Base-by-base conservation (phyloP, 768 basidiomycete genomes). In the Tulasnella sp. region DNA sequence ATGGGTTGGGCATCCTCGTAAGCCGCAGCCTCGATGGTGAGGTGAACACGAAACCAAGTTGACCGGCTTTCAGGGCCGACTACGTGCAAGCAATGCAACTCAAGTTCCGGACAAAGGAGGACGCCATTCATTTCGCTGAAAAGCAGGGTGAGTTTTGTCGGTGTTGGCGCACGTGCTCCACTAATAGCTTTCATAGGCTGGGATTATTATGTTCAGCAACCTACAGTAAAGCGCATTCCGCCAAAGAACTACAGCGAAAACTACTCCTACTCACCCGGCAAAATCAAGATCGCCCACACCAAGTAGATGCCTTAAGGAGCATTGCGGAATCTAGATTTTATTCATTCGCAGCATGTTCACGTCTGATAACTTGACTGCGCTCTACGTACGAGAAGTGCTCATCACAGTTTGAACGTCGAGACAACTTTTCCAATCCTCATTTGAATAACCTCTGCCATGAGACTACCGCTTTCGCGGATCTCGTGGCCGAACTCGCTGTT, bases 1-100 rank as follows among this genome's bases (percentile, higher is more conserved):
- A 99, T 98, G 93, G 96, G 96, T 59, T 99, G 87, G 84, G 95
- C 95, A 0, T 92, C 90, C 83, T 94, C 94, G 91, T 95, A 79
- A 81, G 91, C n/a, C n/a, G n/a, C n/a, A n/a, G n/a, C n/a, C n/a
- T 85, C 11, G 12, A 3, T 29, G 14, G 26, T 67, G 32, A 47
- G 19, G 70, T 6, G 59, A 71, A 5, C 35, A 11, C n/a, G n/a
- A n/a, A 16, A 26, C 41, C 35, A 29, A 44, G 44, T 19, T 22
- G 7, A 14, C 47, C 44, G 17, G 11, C 32, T n/a, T 17, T 42
- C 74, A 94, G 93, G 75, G 95, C 94, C 72, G 95, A 98, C 80
- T 98, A 97, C 80, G 91, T 96, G 90, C 95, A 98, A 79, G 94
- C 91, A 22, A 92, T 92, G 3, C 87, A 89, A 4, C 70, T 96